Conservation (phyloP, 2,329 filamentous ascomycete species). For the Alternaria solani region DNA sequence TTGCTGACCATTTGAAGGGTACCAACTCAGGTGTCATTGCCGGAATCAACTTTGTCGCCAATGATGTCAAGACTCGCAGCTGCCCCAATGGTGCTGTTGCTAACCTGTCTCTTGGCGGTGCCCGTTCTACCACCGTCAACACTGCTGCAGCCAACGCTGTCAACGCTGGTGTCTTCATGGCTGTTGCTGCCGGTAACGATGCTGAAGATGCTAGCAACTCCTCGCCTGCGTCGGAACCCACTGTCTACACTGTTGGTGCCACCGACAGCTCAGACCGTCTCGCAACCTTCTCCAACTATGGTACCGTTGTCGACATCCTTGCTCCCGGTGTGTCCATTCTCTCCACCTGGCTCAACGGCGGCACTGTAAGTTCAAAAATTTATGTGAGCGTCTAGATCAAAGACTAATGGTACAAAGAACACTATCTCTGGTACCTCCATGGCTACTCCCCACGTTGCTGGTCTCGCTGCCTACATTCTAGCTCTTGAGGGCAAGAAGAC, state of each 20-base stretch:
- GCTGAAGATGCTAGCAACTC: constrained; percentile 41
- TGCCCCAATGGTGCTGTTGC: constrained; percentile 49
- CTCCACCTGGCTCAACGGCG: constrained; percentile 58
- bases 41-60: constrained; percentile 50
- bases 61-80: constrained; percentile 45
- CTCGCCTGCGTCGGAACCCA: constrained; percentile 51
- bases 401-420: constrained; percentile 45
- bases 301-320: constrained; percentile 49
- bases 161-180: constrained; percentile 50
- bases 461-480: constrained; percentile 75
- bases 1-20: constrained; percentile 39
- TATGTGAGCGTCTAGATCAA: not conserved
- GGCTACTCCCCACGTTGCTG: constrained; percentile 74
- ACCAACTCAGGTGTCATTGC: constrained; percentile 52
- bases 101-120: constrained; percentile 53
- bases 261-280: constrained; percentile 48
- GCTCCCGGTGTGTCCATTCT: constrained; percentile 54
- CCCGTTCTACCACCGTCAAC: constrained; percentile 49
- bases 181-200: constrained; percentile 53
- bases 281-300: constrained; percentile 53
- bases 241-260: constrained; percentile 52
- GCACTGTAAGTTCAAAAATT: constrained; percentile 36
- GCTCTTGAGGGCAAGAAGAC: constrained; percentile 55
- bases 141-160: constrained; percentile 49
- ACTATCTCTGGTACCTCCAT: constrained; percentile 70